Evolutionary conservation across 192 early-diverging fungal genomes (phyloP), one percentile per base, ranked within the genome.

Genomic region (Obelidium mucronatum): DNA sequence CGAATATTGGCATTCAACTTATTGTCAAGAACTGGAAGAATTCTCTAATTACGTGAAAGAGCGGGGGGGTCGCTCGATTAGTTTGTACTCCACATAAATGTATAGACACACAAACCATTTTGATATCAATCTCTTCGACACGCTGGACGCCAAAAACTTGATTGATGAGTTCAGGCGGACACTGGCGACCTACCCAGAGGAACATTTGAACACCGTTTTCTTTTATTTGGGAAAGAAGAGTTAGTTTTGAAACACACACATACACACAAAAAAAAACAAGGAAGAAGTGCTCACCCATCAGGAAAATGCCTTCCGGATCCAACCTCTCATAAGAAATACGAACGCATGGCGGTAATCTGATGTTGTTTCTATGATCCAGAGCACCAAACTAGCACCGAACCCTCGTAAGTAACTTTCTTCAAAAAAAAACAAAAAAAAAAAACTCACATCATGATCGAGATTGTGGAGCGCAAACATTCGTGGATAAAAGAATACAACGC

Each of bases 181-280:
- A 68, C 69, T 94, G 84, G 5, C 90, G 85, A 3, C 97, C 97
- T 24, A 99, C 73, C 95, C 95, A 99, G n/a, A 97, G 79, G 63
- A 87, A 89, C 81, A 96, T 75, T 54, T 77, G 72, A 61, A 93
- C 86, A 6, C 93, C 91, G 74, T 94, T 95, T 80, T 96, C 95
- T 84, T 74, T 30, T 28, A 26, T 31, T 48, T 40, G 22, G 42
- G 59, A 51, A 48, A 54, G 80, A 78, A 53, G 75, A 42, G 40
- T 74, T 1, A 62, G 31, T 13, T 26, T 51, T 28, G 44, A 36
- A 34, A 35, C n/a, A 64, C 11, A 6, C 34, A 34, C 15, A 64
- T 3, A 40, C 31, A 81, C 30, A 68, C 51, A 65, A 53, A n/a
- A 33, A 11, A 59, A 39, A 31, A 48, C 35, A 26, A 54, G 31